phyloP scores from a whole-genome alignment of 805 yeast genomes.

The Tetrapisispora nanseiensis region DNA sequence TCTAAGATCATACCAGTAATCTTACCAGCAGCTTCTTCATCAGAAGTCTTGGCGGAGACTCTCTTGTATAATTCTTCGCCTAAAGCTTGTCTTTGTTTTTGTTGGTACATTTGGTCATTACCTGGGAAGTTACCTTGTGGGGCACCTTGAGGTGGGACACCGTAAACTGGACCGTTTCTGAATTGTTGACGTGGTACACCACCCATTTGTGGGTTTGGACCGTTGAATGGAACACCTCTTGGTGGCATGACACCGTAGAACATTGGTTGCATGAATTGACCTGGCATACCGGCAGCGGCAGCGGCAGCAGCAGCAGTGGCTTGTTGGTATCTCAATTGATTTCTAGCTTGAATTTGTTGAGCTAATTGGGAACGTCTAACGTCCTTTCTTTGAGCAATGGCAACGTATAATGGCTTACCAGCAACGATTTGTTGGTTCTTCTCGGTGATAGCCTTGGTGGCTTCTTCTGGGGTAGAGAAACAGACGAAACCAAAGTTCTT shows the following conservation, averaged over 20 bases:
- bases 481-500: slow-evolving; percentile 99
- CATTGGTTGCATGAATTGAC: slow-evolving; percentile 34
- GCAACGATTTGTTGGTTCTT: slow-evolving; percentile 95
- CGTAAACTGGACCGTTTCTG: slow-evolving; percentile 72
- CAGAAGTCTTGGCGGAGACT: slow-evolving; percentile 78
- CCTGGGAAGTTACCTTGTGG: slow-evolving; percentile 46
- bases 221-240: slow-evolving; percentile 73
- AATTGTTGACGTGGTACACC: slow-evolving; percentile 61
- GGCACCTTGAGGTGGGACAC: slow-evolving; percentile 67
- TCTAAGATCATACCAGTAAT: slow-evolving; percentile 98
- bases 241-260: slow-evolving; percentile 53
- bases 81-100: slow-evolving; percentile 91
- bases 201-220: slow-evolving; percentile 73
- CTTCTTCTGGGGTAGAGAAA: slow-evolving; percentile 96
- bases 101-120: slow-evolving; percentile 50
- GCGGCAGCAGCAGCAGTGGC: slow-evolving; percentile 55
- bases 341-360: slow-evolving; percentile 96
- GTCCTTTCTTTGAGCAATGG: slow-evolving; percentile 97
- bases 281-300: slow-evolving; percentile 33
- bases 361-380: slow-evolving; percentile 94
- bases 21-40: slow-evolving; percentile 94
- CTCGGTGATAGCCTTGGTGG: slow-evolving; percentile 95
- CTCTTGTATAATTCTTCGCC: slow-evolving; percentile 96
- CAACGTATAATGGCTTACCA: slow-evolving; percentile 95
- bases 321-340: slow-evolving; percentile 97